Evolutionary conservation across 1,139 yeast species (phyloP).

Genomic region (Zygosaccharomyces sapae): DNA sequence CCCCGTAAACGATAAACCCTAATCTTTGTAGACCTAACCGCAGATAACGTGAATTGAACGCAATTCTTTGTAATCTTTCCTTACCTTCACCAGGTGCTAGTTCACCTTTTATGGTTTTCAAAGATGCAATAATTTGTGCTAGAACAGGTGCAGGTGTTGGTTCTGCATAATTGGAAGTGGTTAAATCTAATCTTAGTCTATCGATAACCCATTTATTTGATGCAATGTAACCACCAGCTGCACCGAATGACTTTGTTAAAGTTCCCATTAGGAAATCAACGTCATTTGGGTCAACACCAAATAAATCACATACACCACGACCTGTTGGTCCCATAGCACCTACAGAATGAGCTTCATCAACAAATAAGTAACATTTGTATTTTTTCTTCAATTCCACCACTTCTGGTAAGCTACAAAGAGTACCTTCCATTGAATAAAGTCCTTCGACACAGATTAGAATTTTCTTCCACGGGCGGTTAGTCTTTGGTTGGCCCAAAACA

Average conservation of each 20-base stretch:
- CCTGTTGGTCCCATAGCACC: conserved; percentile 97
- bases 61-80: conserved; percentile 86
- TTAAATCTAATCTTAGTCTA: conserved; percentile 64
- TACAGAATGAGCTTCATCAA: conserved; percentile 97
- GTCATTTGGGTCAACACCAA: conserved; percentile 66
- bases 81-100: conserved; percentile 89
- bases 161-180: conserved; percentile 77
- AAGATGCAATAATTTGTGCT: conserved; percentile 78
- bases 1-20: conserved; percentile 92
- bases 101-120: conserved; percentile 74
- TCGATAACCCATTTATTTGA: conserved; percentile 67
- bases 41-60: conserved; percentile 90
- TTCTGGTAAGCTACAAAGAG: conserved; percentile 79
- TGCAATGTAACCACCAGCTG: conserved; percentile 96
- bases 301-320: conserved; percentile 92
- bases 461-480: conserved; percentile 97
- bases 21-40: conserved; percentile 85
- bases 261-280: conserved; percentile 96
- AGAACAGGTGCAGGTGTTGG: conserved; percentile 86
- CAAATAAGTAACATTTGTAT: conserved; percentile 83
- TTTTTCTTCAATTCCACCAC: conserved; percentile 71
- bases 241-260: conserved; percentile 94
- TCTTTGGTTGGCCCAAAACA: conserved; percentile 93
- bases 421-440: conserved; percentile 96
- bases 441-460: conserved; percentile 94